phyloP scores from a whole-genome alignment of 2,329 filamentous ascomycete species.

The Microcera coccophila region DNA sequence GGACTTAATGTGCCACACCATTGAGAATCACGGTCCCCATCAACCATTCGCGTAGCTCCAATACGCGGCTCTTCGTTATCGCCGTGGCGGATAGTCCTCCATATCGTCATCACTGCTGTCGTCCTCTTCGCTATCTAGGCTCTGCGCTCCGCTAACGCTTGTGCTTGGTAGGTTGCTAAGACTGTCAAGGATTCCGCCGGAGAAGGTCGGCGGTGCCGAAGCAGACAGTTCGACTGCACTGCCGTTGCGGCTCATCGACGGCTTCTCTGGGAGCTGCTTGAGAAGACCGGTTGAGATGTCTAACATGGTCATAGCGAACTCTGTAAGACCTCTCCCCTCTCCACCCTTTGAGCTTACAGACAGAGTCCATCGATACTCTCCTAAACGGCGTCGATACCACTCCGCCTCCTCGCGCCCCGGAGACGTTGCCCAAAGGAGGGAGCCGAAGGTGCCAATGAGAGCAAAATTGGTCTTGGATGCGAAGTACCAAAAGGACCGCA shows the following conservation, averaged over 20 bases:
- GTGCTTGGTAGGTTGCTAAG: constrained; percentile 45
- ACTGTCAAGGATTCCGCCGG: constrained; percentile 35
- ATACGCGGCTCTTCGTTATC: too few relatives aligned
- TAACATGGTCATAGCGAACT: constrained; percentile 74
- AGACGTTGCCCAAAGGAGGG: constrained; percentile 82
- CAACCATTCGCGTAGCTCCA: too few relatives aligned
- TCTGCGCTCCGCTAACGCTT: constrained; percentile 50
- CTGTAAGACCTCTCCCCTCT: constrained; percentile 54
- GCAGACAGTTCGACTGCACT: constrained; percentile 47
- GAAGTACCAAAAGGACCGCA: constrained; percentile 92
- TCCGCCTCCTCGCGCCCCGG: constrained; percentile 84
- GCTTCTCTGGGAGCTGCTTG: constrained; percentile 68
- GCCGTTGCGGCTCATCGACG: constrained; percentile 55
- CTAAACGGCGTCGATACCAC: constrained; percentile 81
- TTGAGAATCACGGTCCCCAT: too few relatives aligned
- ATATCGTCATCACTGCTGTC: constrained; percentile 56
- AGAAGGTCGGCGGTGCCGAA: constrained; percentile 31
- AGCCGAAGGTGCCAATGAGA: constrained; percentile 89
- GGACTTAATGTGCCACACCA: not conserved
- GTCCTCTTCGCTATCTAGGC: constrained; percentile 46
- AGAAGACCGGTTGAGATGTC: constrained; percentile 67
- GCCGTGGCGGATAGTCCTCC: constrained; percentile 41
- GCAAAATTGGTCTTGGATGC: constrained; percentile 88
- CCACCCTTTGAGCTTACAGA: constrained; percentile 76
- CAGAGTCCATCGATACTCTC: constrained; percentile 92